A percentile compares a stretch with the other conserved stretches of the same genome.
Evolutionary conservation across 345 rosid genomes (phyloP).

Genomic region (Rhodomyrtus tomentosa): DNA sequence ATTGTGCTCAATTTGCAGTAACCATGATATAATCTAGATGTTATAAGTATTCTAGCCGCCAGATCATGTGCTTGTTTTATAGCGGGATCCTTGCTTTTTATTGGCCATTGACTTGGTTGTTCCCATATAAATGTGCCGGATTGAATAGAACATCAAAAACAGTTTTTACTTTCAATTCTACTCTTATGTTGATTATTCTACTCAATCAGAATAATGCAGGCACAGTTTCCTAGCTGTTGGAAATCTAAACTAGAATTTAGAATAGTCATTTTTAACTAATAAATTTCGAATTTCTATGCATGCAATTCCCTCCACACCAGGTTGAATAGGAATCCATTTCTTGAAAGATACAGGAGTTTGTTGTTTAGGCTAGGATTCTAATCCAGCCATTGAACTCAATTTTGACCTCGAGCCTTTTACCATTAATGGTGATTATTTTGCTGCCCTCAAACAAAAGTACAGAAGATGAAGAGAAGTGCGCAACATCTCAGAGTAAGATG

Average conservation of each 20-base stretch:
- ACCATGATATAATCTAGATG: background rate
- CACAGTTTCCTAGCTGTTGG: constrained; percentile 94
- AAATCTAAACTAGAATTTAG: constrained; percentile 92
- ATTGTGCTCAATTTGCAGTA: background rate
- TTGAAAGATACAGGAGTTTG: too few species aligned
- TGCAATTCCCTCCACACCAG: too few species aligned
- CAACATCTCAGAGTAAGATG: too few species aligned
- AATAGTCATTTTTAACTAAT: too few species aligned
- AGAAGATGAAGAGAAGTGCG: too few species aligned
- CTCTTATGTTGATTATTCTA: background rate
- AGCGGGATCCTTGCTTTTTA: background rate
- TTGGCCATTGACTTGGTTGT: background rate
- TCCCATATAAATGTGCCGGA: background rate
- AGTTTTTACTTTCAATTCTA: background rate
- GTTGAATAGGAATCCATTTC: too few species aligned
- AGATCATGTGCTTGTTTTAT: background rate
- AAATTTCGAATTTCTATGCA: too few species aligned
- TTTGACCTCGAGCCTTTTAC: constrained; percentile 86
- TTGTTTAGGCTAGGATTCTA: too few species aligned
- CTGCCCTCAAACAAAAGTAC: too few species aligned
- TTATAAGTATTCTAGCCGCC: background rate
- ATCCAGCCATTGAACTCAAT: constrained; percentile 94
- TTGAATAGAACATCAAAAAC: background rate
- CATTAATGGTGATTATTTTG: constrained; percentile 81
- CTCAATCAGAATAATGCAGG: constrained; percentile 26